Evolutionary conservation across 805 yeast species (phyloP).

Genomic region (Sugiyamaella valdiviana): DNA sequence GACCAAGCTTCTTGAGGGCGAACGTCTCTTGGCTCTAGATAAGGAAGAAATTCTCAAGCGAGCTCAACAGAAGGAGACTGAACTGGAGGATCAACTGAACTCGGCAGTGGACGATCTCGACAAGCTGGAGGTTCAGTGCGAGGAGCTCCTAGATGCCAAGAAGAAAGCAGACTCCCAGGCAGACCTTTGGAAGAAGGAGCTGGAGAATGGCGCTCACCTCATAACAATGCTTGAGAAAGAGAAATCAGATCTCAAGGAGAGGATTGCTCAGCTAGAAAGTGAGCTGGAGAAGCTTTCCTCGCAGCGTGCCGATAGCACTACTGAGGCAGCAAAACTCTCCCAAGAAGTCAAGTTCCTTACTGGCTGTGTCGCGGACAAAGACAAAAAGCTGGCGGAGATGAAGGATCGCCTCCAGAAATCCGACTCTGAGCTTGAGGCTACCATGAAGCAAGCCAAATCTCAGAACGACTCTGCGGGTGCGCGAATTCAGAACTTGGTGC

Average conservation of each 20-base stretch:
- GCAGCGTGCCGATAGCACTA: slow-evolving; percentile 13
- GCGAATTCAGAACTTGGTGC: slow-evolving; percentile 35
- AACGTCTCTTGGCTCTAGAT: slow-evolving; percentile 39
- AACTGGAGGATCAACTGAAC: slow-evolving; percentile 28
- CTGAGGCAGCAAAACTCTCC: slow-evolving; percentile 16
- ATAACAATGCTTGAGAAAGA: slow-evolving; percentile 33
- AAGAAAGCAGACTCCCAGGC: slow-evolving; percentile 30
- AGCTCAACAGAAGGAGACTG: slow-evolving; percentile 38
- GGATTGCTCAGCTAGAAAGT: slow-evolving; percentile 31
- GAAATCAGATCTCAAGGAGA: slow-evolving; percentile 27
- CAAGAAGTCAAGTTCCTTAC: slow-evolving; percentile 22
- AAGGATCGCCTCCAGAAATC: slow-evolving; percentile 28
- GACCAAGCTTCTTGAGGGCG: slow-evolving; percentile 35
- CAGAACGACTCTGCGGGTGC: slow-evolving; percentile 32
- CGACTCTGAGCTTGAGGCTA: slow-evolving; percentile 22
- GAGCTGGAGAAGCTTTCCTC: slow-evolving; percentile 23
- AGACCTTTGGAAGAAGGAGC: slow-evolving; percentile 30
- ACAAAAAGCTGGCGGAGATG: slow-evolving; percentile 24
- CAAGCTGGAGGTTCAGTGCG: slow-evolving; percentile 26
- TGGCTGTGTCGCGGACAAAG: slow-evolving; percentile 25
- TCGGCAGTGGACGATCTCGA: slow-evolving; percentile 30
- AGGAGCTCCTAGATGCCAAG: slow-evolving; percentile 31
- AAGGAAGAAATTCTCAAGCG: slow-evolving; percentile 43
- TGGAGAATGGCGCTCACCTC: slow-evolving; percentile 32
- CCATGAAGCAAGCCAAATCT: slow-evolving; percentile 15